Base-by-base conservation (phyloP, 1,284 basidiomycete species). In the Austropuccinia psidii region DNA sequence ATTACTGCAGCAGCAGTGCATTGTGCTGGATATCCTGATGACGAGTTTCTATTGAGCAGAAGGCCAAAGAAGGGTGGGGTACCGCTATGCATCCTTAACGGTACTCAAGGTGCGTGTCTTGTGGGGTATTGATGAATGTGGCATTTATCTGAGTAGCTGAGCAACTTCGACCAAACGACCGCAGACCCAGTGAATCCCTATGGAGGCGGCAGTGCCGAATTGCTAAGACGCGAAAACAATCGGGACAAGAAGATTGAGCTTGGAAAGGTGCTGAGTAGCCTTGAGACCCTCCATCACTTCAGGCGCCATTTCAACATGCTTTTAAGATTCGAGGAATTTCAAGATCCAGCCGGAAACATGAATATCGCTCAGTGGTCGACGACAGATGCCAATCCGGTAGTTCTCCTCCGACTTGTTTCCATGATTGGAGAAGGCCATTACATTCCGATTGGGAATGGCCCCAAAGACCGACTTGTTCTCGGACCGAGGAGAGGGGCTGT, bases 381-480 rank as follows among this genome's bases (percentile, higher is more conserved):
- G 43, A 52, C 39, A 13, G 24, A 27, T 11, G n/a, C 9, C 0
- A 58, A 58, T 39, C 52, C 37, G 17, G 33, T 33, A 24, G 67
- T 69, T n/a, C 35, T 35, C 15, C 52, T 69, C 13, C 47, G 55
- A 35, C 21, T 69, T 47, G 21, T 45, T 4, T 52, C 67, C 19
- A 69, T 69, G 67, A 58, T 69, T 31, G 67, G 67, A 29, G 67
- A 69, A 69, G 67, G 67, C 1, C 67, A 69, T 29, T 69, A 58
- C 19, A 54, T 69, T 2, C 67, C 67, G n/a, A 52, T 69, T 57
- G 67, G 45, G 31, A 27, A 29, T 15, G 67, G 67, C 21, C 39
- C 43, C 35, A 69, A 69, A 54, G 58, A 69, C 55, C 50, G 52
- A 33, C 24, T 69, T 37, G 39, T 41, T 15, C 54, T 69, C 47